Evolutionary conservation across 2,329 filamentous ascomycete species (phyloP).

Genomic region (Phialophora macrospora): DNA sequence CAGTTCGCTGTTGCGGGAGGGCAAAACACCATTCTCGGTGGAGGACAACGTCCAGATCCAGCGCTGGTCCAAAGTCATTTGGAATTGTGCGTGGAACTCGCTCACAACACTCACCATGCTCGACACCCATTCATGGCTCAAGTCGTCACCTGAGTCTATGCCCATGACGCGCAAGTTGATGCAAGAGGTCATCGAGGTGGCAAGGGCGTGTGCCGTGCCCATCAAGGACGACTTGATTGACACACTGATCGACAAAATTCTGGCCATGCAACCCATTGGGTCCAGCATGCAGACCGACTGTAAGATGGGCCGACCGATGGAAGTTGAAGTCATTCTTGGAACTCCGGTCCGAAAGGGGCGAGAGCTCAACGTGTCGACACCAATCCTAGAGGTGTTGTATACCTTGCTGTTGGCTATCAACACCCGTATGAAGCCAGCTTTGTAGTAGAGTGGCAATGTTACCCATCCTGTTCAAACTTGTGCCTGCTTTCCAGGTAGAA

Average conservation of each 20-base stretch:
- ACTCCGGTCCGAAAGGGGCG: conserved; percentile 48
- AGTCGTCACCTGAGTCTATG: conserved; percentile 48
- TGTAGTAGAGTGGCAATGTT: too few relatives aligned
- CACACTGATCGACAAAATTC: conserved; percentile 47
- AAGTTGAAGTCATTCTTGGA: conserved; percentile 56
- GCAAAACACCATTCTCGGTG: conserved; percentile 49
- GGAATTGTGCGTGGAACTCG: conserved; percentile 51
- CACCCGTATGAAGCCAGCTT: conserved; percentile 26
- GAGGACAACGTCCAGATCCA: conserved; percentile 46
- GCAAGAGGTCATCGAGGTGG: conserved; percentile 52
- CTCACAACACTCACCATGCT: conserved; percentile 51
- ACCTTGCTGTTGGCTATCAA: conserved; percentile 36
- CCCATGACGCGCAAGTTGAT: conserved; percentile 49
- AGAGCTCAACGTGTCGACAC: conserved; percentile 48
- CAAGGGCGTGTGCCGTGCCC: conserved; percentile 46
- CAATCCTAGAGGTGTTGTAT: conserved; percentile 49
- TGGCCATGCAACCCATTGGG: conserved; percentile 48
- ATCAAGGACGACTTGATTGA: conserved; percentile 48
- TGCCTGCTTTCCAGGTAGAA: too few relatives aligned
- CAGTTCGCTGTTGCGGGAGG: conserved; percentile 48
- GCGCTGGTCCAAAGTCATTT: conserved; percentile 51
- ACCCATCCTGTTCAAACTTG: too few relatives aligned
- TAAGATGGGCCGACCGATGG: conserved; percentile 50
- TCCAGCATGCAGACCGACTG: conserved; percentile 56
- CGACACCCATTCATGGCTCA: conserved; percentile 51